Evolutionary conservation across 2,329 filamentous ascomycete species (phyloP), one percentile per base, ranked within the genome.

Genomic region (Botrytis paeoniae): DNA sequence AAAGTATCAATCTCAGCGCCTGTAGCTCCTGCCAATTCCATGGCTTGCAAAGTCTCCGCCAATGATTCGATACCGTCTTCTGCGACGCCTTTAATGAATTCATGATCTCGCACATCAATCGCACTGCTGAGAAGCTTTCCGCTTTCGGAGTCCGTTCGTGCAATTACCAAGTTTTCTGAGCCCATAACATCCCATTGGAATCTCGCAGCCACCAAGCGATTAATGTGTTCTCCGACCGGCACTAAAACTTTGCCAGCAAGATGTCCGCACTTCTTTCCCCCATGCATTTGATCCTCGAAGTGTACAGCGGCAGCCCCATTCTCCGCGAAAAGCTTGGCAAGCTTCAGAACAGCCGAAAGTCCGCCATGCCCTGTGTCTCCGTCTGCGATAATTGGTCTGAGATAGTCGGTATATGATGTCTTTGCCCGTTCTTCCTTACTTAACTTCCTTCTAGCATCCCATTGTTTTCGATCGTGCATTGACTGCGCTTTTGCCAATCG

Each of bases 111-210:
- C 9, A 94, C 92, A 80, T 99, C 96, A 75, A 99, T 92, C 22
- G 94, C 93, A 74, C 92, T 97, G 73, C 92, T 97, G 72, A 99
- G 87, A 35, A 99, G 88, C 81, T 91, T 95, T 63, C 95, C 96
- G 75, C 93, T 97, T 83, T 98, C 96, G 0, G 94, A 97, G 82
- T 99, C 96, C 1, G 96, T 98, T 73, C 96, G 91, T 4, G 96
- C 96, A 80, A 99, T 96, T 60, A 98, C 90, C 6, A 98, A 87
- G 82, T 97, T 98, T 84, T 99, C 96, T 70, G 89, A 91, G 64
- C 95, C 96, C 95, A 99, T 98, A 78, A 98, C 87, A 80, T 99
- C 96, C 95, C 95, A 99, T 81, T 99, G 96, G 85, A 97, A 98
- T 74, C 96, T 91, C 4, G 95, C 91, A 2, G 96, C 95, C 32